A percentile compares a stretch with the other conserved stretches of the same genome.
phyloP scores from a whole-genome alignment of 306 rosid species.

The Glycyrrhiza uralensis region DNA sequence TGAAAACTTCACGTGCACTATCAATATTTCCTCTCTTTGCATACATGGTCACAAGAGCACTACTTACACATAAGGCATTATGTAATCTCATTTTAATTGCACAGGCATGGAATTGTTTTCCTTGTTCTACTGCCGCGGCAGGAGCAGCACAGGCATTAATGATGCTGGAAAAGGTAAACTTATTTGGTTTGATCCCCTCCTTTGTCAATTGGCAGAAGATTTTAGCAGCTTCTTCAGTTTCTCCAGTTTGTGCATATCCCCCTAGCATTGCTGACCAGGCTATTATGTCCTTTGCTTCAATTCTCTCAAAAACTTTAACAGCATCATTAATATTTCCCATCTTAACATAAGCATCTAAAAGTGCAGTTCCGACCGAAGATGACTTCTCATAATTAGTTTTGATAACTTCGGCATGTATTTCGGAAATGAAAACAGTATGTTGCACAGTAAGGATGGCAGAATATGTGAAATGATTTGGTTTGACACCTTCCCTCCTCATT shows the following conservation, averaged over 20 bases:
- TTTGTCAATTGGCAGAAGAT: slow-evolving; percentile 50
- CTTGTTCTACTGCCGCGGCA: slow-evolving; percentile 71
- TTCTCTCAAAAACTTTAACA: slow-evolving; percentile 55
- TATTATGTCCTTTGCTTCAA: slow-evolving; percentile 67
- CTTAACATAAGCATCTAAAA: slow-evolving; percentile 73
- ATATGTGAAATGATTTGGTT: slow-evolving; percentile 82
- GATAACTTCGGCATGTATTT: slow-evolving; percentile 72
- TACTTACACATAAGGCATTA: slow-evolving; percentile 72
- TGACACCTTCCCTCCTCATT: slow-evolving; percentile 67
- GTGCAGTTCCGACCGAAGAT: slow-evolving; percentile 78
- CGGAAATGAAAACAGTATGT: slow-evolving; percentile 38
- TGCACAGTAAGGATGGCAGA: slow-evolving; percentile 74
- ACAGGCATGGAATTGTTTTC: slow-evolving; percentile 74
- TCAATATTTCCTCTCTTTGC: slow-evolving; percentile 87
- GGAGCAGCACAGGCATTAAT: slow-evolving; percentile 78
- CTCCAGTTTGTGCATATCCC: slow-evolving; percentile 76
- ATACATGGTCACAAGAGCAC: slow-evolving; percentile 93
- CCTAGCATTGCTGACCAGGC: slow-evolving; percentile 94
- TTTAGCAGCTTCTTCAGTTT: slow-evolving; percentile 61
- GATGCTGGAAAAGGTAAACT: slow-evolving; percentile 75
- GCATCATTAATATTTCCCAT: slow-evolving; percentile 50
- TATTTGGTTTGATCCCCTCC: slow-evolving; percentile 68
- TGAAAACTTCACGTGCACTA: slow-evolving; percentile 78
- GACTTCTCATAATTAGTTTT: slow-evolving; percentile 70
- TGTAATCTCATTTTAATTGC: slow-evolving; percentile 60